Percentiles rank a stretch among this genome's conserved stretches.
Conservation (phyloP, 2,329 filamentous ascomycete genomes). For the Didymella lethalis region DNA sequence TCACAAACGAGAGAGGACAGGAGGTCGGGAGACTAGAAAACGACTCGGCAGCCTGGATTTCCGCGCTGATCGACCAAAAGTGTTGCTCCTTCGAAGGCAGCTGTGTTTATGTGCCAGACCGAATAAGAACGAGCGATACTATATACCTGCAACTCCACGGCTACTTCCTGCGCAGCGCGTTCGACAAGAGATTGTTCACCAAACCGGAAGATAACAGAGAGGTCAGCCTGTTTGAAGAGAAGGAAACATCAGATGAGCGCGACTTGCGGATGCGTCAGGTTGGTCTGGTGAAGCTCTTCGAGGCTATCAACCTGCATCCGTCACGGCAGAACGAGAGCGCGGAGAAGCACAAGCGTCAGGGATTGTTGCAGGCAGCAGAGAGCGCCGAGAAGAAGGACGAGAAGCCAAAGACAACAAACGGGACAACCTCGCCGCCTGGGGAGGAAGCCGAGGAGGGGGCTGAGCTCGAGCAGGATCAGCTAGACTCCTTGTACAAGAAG, state of each 20-base stretch:
- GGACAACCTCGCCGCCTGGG: slow-evolving; percentile 63
- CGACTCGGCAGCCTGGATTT: slow-evolving; percentile 90
- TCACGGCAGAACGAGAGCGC: slow-evolving; percentile 76
- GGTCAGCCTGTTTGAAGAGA: slow-evolving; percentile 79
- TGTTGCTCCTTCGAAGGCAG: slow-evolving; percentile 86
- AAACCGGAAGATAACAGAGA: slow-evolving; percentile 74
- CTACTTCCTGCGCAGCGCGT: slow-evolving; percentile 76
- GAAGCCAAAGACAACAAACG: slow-evolving; percentile 42
- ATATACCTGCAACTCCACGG: slow-evolving; percentile 89
- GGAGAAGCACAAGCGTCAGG: slow-evolving; percentile 81
- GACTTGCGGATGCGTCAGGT: slow-evolving; percentile 84
- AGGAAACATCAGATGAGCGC: slow-evolving; percentile 86
- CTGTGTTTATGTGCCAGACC: slow-evolving; percentile 88
- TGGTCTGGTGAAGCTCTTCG: slow-evolving; percentile 84
- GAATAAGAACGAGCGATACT: slow-evolving; percentile 87
- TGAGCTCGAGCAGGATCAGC: slow-evolving; percentile 92
- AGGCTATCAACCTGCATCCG: slow-evolving; percentile 85
- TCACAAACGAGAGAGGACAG: slow-evolving; percentile 78
- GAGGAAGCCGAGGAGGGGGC: slow-evolving; percentile 81
- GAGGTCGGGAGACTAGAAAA: slow-evolving; percentile 89
- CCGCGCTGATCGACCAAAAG: slow-evolving; percentile 87
- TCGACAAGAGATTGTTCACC: slow-evolving; percentile 69
- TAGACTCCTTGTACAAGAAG: slow-evolving; percentile 93
- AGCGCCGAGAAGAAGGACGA: slow-evolving; percentile 75
- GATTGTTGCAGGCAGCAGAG: slow-evolving; percentile 85